These are phyloP conservation scores for Phytophthora brassicae DNA, from an alignment of 352 stramenopile species.

Conservation along the genomic window DNA sequence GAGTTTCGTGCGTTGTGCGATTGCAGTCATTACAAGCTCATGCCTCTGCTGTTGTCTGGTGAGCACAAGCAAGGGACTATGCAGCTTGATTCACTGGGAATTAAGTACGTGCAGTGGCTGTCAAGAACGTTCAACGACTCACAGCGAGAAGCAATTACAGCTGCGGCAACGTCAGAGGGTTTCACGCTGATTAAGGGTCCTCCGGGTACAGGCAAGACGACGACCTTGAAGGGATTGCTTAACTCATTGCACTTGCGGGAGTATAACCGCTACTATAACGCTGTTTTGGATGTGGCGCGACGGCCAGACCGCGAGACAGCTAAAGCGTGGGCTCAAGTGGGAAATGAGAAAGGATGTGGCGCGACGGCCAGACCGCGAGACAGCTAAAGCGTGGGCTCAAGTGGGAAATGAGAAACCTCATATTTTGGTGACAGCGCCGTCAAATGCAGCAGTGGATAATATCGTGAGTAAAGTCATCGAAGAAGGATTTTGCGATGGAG, in stretches of 20 bases:
- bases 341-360: slow-evolving; percentile 89
- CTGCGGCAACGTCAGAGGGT: slow-evolving; percentile 81
- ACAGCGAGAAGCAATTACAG: slow-evolving; percentile 89
- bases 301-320: slow-evolving; percentile 81
- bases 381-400: slow-evolving; percentile 74
- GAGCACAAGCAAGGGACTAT: slow-evolving; percentile 71
- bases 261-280: slow-evolving; percentile 93
- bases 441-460: slow-evolving; percentile 96
- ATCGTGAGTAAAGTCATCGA: slow-evolving; percentile 96
- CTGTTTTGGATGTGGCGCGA: slow-evolving; percentile 77
- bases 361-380: slow-evolving; percentile 75
- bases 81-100: slow-evolving; percentile 76
- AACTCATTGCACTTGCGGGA: slow-evolving; percentile 92
- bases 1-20: slow-evolving; percentile 87
- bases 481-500: slow-evolving; percentile 94
- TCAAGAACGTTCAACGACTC: slow-evolving; percentile 86
- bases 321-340: slow-evolving; percentile 78
- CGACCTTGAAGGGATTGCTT: slow-evolving; percentile 89
- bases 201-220: slow-evolving; percentile 91
- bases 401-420: slow-evolving; percentile 92
- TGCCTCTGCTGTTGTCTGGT: slow-evolving; percentile 78
- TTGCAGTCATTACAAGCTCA: slow-evolving; percentile 71
- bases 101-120: slow-evolving; percentile 84
- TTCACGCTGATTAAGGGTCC: slow-evolving; percentile 93
- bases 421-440: slow-evolving; percentile 92